A percentile compares a stretch with the other conserved stretches of the same genome.
Evolutionary conservation across 768 basidiomycete species (phyloP).

Genomic region (Rhodocollybia butyracea): DNA sequence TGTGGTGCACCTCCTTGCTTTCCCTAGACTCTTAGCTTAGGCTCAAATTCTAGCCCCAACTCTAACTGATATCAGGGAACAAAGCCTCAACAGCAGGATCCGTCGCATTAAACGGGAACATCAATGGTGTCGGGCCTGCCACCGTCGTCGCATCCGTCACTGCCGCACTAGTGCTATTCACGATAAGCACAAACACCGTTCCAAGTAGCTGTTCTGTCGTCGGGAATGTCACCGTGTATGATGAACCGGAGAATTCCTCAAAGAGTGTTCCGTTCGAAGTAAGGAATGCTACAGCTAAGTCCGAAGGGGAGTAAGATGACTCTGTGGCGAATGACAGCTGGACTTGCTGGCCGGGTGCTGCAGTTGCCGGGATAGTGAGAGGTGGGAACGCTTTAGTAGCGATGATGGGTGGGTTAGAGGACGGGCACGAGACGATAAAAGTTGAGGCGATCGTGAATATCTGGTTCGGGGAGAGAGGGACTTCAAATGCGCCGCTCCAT

Average conservation of each 20-base stretch:
- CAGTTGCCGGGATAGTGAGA: constrained; percentile 26
- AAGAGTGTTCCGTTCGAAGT: constrained; percentile 26
- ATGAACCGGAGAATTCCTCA: constrained; percentile 23
- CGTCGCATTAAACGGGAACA: constrained; percentile 7
- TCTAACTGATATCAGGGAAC: too few relatives aligned
- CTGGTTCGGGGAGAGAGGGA: constrained; percentile 36
- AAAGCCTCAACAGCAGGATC: background rate
- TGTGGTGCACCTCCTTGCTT: too few relatives aligned
- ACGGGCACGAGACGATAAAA: constrained; percentile 49
- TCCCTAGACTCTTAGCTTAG: too few relatives aligned
- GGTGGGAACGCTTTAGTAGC: constrained; percentile 43
- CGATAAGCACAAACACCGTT: constrained; percentile 35
- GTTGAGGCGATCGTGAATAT: constrained; percentile 42
- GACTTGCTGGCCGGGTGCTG: constrained; percentile 24
- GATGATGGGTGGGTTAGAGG: constrained; percentile 44
- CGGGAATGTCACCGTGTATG: constrained; percentile 19
- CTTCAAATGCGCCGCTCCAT: constrained; percentile 53
- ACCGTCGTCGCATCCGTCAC: constrained; percentile 37
- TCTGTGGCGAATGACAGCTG: constrained; percentile 12
- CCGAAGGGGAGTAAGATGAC: constrained; percentile 1
- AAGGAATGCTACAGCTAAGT: constrained; percentile 31
- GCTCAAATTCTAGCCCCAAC: too few relatives aligned
- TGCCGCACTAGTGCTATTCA: constrained; percentile 18
- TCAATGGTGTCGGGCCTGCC: constrained; percentile 30
- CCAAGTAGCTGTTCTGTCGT: constrained; percentile 14